Evolutionary conservation across 2,329 filamentous ascomycete genomes (phyloP), one percentile per base, ranked within the genome.

Genomic region (Curvularia spicifera): DNA sequence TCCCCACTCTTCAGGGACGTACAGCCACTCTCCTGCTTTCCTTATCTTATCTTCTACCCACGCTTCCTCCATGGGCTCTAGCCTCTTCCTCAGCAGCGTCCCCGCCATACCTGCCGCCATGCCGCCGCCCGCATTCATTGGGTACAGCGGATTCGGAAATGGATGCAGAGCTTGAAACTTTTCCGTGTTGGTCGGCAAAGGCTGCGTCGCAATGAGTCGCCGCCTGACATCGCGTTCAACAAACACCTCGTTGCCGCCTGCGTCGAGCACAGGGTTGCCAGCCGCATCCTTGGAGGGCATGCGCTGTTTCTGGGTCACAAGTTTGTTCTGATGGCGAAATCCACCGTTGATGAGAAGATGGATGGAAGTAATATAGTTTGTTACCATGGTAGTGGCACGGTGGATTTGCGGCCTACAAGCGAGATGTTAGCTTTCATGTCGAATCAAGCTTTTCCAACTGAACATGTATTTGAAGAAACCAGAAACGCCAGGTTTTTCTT

Each of bases 1-100:
- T 1, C 59, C 66, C 71, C 69, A 75, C 12, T 75, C 71, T 12
- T 56, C 51, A 3, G 72, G 70, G 31, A 75, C 67, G 24, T 68
- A 53, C n/a, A 67, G 67, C 49, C 75, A 75, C 37, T 72, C 69
- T 1, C 61, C 54, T 5, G 72, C 72, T 53, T 70, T 73, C 4
- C 56, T 52, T 1, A 75, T 46, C 8, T 70, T 63, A 5, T 69
- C 67, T n/a, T 67, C 64, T 8, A 73, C 64, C 72, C 71, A 75
- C 7, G 66, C 65, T 26, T 73, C 67, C 31, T 73, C 72, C 18
- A 64, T 61, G 3, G 69, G 63, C 8, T 67, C 67, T 4, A 69
- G 56, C 31, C 65, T 64, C 56, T 74, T 75, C 4, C 71, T 64
- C 1, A 74, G 51, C 20, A 75, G 44, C 1, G 65, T 62, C 13